Evolutionary conservation across 2,329 filamentous ascomycete species (phyloP).

Genomic region (Monosporascus sp.): DNA sequence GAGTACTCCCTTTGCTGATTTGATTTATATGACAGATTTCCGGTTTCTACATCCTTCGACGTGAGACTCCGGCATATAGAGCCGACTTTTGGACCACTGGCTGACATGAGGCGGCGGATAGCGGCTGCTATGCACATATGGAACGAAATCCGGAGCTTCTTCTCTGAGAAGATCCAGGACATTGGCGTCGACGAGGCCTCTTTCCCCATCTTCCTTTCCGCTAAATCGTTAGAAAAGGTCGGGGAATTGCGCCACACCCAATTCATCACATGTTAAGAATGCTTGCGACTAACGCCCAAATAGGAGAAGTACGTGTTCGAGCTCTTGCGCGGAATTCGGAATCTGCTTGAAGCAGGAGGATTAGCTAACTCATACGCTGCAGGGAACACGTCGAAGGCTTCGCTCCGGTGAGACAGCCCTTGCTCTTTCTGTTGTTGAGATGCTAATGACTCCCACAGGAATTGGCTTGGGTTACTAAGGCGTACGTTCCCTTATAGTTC

Average conservation of each 20-base stretch:
- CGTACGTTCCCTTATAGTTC: conserved; percentile 42
- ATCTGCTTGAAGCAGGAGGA: neutral
- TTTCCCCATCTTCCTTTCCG: conserved; percentile 92
- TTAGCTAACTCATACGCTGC: conserved; percentile 31
- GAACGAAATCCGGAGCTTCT: conserved; percentile 62
- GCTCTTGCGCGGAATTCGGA: neutral
- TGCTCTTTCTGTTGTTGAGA: neutral
- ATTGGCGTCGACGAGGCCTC: conserved; percentile 93
- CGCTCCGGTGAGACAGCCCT: conserved; percentile 52
- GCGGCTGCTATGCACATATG: conserved; percentile 61
- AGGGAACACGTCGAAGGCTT: conserved; percentile 99
- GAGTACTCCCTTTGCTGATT: neutral
- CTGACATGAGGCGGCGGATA: neutral
- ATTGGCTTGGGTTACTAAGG: conserved; percentile 83
- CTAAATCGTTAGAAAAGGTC: conserved; percentile 74
- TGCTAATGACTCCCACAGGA: conserved; percentile 36
- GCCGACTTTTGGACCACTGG: neutral
- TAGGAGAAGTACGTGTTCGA: conserved; percentile 16
- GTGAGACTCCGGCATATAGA: conserved; percentile 21
- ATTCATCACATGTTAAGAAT: neutral
- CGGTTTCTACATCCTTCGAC: conserved; percentile 92
- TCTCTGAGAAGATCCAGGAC: conserved; percentile 72
- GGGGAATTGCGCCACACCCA: neutral
- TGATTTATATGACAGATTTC: conserved; percentile 62
- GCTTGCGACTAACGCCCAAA: neutral